Evolutionary conservation across 2,329 filamentous ascomycete species (phyloP).

Genomic region (Aspergillus puulaauensis): DNA sequence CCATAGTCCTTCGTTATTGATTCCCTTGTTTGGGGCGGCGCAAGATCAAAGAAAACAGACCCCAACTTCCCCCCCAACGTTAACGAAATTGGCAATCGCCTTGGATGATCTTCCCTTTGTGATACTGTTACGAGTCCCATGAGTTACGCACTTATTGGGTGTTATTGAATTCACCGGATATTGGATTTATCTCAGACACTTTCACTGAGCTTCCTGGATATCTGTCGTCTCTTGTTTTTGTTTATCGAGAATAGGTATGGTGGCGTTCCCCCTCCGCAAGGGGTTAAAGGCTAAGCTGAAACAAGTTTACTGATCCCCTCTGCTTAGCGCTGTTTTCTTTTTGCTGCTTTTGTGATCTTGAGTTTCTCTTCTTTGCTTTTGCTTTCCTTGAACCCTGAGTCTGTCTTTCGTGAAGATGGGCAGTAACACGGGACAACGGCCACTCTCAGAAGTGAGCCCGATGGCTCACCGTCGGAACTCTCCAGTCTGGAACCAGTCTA

Average conservation of each 20-base stretch:
- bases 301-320: slow-evolving; percentile 16
- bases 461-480: slow-evolving; percentile 87
- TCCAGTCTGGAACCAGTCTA: slow-evolving; percentile 77
- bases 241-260: slow-evolving; percentile 22
- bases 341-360: slow-evolving; percentile 16
- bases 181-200: not conserved
- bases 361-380: slow-evolving; percentile 4
- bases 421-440: slow-evolving; percentile 62
- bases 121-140: slow-evolving; percentile 19
- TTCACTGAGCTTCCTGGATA: not conserved
- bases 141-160: slow-evolving; percentile 9
- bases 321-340: slow-evolving; percentile 15
- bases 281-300: slow-evolving; percentile 15
- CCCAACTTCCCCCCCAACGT: slow-evolving; percentile 9
- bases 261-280: slow-evolving; percentile 20
- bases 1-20: slow-evolving; percentile 25
- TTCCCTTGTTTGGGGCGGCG: slow-evolving; percentile 6
- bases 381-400: slow-evolving; percentile 1
- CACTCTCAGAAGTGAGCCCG: slow-evolving; percentile 85
- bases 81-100: slow-evolving; percentile 17
- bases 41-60: slow-evolving; percentile 5
- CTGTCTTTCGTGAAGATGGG: slow-evolving; percentile 55
- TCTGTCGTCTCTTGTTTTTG: slow-evolving; percentile 16
- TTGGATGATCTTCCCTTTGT: slow-evolving; percentile 17
- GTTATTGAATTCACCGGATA: slow-evolving; percentile 3